Base-by-base conservation (phyloP, 495 filamentous ascomycete genomes). In the Talaromyces trachyspermus region DNA sequence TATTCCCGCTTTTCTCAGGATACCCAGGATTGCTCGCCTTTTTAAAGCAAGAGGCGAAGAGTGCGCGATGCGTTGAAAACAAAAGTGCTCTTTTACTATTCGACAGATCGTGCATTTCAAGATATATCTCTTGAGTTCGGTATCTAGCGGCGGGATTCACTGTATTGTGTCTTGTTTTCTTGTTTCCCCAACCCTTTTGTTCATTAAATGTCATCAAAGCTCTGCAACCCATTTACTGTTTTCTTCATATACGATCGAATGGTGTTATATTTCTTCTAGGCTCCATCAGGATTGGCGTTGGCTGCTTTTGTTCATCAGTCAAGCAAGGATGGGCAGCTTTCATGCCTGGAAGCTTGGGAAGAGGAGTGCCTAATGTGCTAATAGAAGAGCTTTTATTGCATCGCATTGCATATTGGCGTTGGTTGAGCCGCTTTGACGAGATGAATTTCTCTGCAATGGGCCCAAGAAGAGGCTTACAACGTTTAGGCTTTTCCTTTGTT, bases 1-100 rank as follows among this genome's bases (percentile, higher is more conserved):
- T 54, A 51, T 63, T 64, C 68, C 65, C 69, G 70, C 64, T 72
- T 68, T 63, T 61, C 68, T 68, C 69, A 76, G 74, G n/a, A 80
- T 83, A 81, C 79, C 79, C 77, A 54, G 57, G 48, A 58, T 58
- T 65, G 65, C 61, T 66, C 66, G 63, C 60, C 64, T 59, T 64
- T 49, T 60, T 64, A 53, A 57, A 37, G 51, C 51, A 44, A 58
- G 64, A 67, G 65, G 64, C 54, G 65, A 55, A 63, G 59, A 70
- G 27, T 66, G 68, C 66, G 56, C 54, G 62, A 65, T 62, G 62
- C 57, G 66, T 67, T 66, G 65, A 46, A 46, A 22, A n/a, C n/a
- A 26, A 42, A 23, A 24, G 11, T 42, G 14, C 22, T 42, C 23
- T 42, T 42, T 46, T 33, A 42, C 19, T 36, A 46, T 25, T 46